These are phyloP conservation scores for Eucalyptus coolabah DNA, from an alignment of 345 rosid genomes.

Conservation along the genomic window DNA sequence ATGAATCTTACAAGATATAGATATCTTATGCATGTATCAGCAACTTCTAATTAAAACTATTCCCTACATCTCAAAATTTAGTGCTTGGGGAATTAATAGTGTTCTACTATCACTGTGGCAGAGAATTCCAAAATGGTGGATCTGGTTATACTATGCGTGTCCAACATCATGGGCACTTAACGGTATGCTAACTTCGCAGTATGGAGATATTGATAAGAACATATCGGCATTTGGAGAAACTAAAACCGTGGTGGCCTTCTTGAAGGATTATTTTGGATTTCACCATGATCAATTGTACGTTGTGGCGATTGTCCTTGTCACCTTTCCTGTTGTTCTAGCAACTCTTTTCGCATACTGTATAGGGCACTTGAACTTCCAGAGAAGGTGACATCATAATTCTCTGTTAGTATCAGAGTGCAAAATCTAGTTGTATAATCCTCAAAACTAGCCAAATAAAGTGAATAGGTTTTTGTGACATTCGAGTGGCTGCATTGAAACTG, in stretches of 20 bases:
- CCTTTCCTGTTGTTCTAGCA: slow-evolving; percentile 41
- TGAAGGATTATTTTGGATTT: slow-evolving; percentile 47
- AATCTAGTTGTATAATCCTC: neutral
- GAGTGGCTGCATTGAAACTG: too few relatives aligned
- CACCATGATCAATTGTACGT: slow-evolving; percentile 16
- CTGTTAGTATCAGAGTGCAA: neutral
- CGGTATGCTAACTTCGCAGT: slow-evolving; percentile 52
- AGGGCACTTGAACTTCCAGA: slow-evolving; percentile 47
- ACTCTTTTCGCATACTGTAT: slow-evolving; percentile 38
- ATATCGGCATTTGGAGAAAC: slow-evolving; percentile 37
- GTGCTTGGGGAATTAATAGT: neutral
- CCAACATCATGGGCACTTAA: slow-evolving; percentile 78
- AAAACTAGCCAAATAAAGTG: neutral
- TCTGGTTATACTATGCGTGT: slow-evolving; percentile 50
- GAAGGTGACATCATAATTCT: slow-evolving; percentile 24
- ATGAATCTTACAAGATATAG: neutral
- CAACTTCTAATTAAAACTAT: neutral
- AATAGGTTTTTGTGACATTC: neutral
- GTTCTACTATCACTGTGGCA: slow-evolving; percentile 8
- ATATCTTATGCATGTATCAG: neutral
- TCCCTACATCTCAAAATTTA: neutral
- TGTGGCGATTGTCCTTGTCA: slow-evolving; percentile 1
- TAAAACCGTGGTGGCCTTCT: neutral
- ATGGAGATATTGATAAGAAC: slow-evolving; percentile 36
- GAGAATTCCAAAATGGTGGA: slow-evolving; percentile 80